Percentiles rank a stretch among this genome's conserved stretches.
Evolutionary conservation across 73 alveolate genomes (phyloP).

Genomic region (Uronychia binucleata): DNA sequence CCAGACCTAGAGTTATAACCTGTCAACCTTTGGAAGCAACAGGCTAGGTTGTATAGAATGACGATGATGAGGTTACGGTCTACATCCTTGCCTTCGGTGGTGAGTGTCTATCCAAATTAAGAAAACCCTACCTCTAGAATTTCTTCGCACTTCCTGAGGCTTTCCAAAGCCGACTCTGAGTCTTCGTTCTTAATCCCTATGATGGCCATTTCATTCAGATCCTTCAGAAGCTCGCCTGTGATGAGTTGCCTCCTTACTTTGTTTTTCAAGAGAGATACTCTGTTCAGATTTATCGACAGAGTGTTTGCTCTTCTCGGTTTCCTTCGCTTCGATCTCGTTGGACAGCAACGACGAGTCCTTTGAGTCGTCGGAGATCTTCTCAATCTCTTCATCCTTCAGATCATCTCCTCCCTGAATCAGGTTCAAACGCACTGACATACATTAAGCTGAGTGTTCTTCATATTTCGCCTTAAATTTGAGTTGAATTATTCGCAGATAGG

Average conservation of each 20-base stretch:
- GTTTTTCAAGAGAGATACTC: not conserved
- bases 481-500: no score
- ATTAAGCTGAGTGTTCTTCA: no score
- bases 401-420: not conserved
- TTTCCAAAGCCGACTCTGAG: constrained; percentile 49
- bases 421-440: no score
- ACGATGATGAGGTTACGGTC: constrained; percentile 69
- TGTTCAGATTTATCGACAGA: not conserved
- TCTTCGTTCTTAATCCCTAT: constrained; percentile 56
- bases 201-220: constrained; percentile 58
- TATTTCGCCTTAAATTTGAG: no score
- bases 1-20: constrained; percentile 3
- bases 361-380: not conserved
- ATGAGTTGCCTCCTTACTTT: not conserved
- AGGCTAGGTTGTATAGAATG: constrained; percentile 66
- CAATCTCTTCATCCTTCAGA: not conserved
- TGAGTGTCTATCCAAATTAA: constrained; percentile 18
- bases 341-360: not conserved
- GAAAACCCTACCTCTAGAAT: constrained; percentile 34
- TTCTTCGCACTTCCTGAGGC: constrained; percentile 60
- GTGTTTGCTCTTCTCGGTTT: not conserved
- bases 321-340: not conserved
- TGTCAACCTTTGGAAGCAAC: constrained; percentile 51
- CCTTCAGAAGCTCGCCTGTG: constrained; percentile 5
- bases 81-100: constrained; percentile 76